Evolutionary conservation across 108 stramenopile species (phyloP), one percentile per base, ranked within the genome.

Genomic region (Nannochloropsis salina): DNA sequence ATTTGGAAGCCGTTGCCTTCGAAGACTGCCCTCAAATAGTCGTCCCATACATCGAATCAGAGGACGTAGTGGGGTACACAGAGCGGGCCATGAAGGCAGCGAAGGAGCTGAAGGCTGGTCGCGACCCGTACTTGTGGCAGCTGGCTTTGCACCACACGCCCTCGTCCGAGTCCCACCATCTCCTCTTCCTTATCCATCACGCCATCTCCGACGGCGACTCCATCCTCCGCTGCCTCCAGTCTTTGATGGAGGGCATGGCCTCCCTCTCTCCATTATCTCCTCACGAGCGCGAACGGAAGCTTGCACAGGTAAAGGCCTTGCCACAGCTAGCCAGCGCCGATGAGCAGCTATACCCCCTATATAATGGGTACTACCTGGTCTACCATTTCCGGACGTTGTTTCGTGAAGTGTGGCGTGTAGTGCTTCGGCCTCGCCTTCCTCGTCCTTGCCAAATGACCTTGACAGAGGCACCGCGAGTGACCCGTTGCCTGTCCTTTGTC

Each of bases 1-100:
- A 74, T 74, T 74, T 74, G 61, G 61, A 74, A 74, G 61, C n/a
- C 61, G n/a, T 74, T 6, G 20, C 61, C 8, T 74, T 74, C n/a
- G n/a, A n/a, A n/a, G 61, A 15, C 1, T 74, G 61, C 0, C 61
- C 61, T n/a, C 61, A 74, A n/a, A 74, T 74, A n/a, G 61, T 74
- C 8, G n/a, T 74, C 61, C 61, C 61, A 2, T 74, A 74, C 61
- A 74, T 74, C 6, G 61, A 74, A 74, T 74, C 61, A 6, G 61
- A 74, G n/a, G 61, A 74, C 61, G 61, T 74, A n/a, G 61, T 74
- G 61, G 61, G 61, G 61, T n/a, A 74, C 61, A 74, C 61, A n/a
- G 61, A 74, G n/a, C 61, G 61, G n/a, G 15, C 20, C 20, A 74
- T 74, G 61, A 74, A 74, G 61, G 61, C 15, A 74, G 61, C 61